Conservation (phyloP, 805 yeast genomes). For the Zygoascus tannicola region DNA sequence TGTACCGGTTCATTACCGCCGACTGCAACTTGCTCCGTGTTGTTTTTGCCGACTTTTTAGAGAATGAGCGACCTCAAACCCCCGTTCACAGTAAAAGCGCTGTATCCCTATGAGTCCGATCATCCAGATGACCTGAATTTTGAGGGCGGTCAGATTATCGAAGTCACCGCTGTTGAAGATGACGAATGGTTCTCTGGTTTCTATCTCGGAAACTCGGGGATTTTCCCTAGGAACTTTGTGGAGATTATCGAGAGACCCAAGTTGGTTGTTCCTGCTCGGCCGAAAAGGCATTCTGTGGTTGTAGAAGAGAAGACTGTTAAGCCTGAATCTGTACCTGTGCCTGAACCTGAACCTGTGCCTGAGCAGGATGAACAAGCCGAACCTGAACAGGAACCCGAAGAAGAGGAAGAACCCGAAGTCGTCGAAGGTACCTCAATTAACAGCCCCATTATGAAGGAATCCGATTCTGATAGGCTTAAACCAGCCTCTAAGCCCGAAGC, state of each 20-base stretch:
- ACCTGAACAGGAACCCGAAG: constrained; percentile 4
- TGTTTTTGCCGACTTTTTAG: too few species aligned
- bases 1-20: too few species aligned
- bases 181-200: constrained; percentile 86
- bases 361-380: constrained; percentile 1
- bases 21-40: too few species aligned
- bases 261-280: constrained; percentile 2
- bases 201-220: constrained; percentile 51
- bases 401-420: background rate
- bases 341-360: background rate
- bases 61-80: constrained; percentile 10
- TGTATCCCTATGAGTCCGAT: constrained; percentile 58
- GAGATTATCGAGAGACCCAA: constrained; percentile 23
- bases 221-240: constrained; percentile 85
- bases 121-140: constrained; percentile 81
- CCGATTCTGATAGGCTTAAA: constrained; percentile 4
- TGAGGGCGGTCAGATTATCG: constrained; percentile 54
- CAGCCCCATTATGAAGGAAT: constrained; percentile 10
- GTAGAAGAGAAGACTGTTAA: constrained; percentile 1
- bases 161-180: constrained; percentile 74
- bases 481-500: background rate
- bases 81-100: constrained; percentile 63
- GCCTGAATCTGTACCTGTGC: constrained; percentile 3
- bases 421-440: background rate
- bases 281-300: background rate